These are phyloP conservation scores for Capsella rubella DNA, from an alignment of 441 rosid genomes.

Conservation along the genomic window DNA sequence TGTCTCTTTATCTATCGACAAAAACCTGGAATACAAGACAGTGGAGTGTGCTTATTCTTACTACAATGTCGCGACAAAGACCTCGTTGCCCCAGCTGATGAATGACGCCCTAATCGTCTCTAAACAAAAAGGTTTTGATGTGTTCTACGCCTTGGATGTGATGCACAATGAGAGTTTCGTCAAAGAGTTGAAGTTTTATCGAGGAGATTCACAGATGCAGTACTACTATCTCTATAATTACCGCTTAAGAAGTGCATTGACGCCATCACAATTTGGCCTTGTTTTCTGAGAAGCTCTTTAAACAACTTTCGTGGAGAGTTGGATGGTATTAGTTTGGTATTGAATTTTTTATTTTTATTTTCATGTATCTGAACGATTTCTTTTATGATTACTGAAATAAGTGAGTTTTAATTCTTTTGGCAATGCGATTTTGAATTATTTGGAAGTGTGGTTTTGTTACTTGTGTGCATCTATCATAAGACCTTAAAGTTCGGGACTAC, in stretches of 20 bases:
- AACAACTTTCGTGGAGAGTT: too few species aligned
- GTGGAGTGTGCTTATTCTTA: neutral
- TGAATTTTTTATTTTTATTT: too few species aligned
- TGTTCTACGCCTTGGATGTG: conserved; percentile 55
- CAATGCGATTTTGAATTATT: too few species aligned
- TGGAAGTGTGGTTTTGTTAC: too few species aligned
- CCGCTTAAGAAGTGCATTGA: conserved; percentile 56
- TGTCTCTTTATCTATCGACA: neutral
- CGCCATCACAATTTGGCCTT: conserved; percentile 78
- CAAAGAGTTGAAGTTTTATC: conserved; percentile 85
- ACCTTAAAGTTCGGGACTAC: too few species aligned
- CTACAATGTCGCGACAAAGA: neutral
- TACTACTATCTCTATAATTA: conserved; percentile 83
- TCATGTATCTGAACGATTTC: too few species aligned
- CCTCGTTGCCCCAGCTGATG: neutral
- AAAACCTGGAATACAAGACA: neutral
- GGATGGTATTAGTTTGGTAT: too few species aligned
- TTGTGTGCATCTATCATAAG: too few species aligned
- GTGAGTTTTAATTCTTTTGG: too few species aligned
- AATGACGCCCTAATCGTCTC: neutral
- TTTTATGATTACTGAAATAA: too few species aligned
- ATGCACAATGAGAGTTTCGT: conserved; percentile 84
- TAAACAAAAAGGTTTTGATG: neutral
- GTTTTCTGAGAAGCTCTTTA: conserved; percentile 48
- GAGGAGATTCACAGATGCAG: conserved; percentile 82